phyloP scores from a whole-genome alignment of 2,329 filamentous ascomycete genomes.

The Paecilomyces sp. region DNA sequence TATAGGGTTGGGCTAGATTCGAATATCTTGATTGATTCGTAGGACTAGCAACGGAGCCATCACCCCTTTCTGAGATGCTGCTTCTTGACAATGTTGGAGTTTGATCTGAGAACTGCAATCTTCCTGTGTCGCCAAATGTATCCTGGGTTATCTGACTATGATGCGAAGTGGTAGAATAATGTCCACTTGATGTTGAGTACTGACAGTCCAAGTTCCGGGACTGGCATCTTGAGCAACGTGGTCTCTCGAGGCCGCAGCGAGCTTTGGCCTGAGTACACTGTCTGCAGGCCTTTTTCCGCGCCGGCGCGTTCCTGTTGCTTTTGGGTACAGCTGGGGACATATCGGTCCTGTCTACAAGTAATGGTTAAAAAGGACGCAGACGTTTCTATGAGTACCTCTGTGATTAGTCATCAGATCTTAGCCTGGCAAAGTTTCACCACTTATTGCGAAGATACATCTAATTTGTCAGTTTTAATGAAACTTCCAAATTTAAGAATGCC shows the following conservation, averaged over 20 bases:
- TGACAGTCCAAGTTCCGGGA: constrained; percentile 4
- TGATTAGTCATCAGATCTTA: background rate
- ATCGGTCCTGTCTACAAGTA: background rate
- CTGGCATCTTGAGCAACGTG: constrained; percentile 5
- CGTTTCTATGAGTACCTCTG: background rate
- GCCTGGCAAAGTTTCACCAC: too few species aligned
- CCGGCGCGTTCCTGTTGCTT: background rate
- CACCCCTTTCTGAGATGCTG: background rate
- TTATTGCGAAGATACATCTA: too few species aligned
- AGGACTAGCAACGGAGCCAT: background rate
- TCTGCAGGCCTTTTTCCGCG: constrained; percentile 6
- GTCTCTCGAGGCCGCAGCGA: constrained; percentile 4
- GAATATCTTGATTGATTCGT: background rate
- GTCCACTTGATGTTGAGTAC: constrained; percentile 1
- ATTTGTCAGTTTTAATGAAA: too few species aligned
- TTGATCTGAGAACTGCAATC: background rate
- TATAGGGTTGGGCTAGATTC: constrained; percentile 4
- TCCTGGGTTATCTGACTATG: background rate
- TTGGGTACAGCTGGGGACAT: background rate
- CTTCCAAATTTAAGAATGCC: too few species aligned
- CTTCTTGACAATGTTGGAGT: background rate
- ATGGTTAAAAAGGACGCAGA: background rate
- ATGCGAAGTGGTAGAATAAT: background rate
- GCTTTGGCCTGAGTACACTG: constrained; percentile 6
- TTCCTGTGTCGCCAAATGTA: background rate